Conservation (phyloP, 495 filamentous ascomycete species). For the Daldinia grandis region DNA sequence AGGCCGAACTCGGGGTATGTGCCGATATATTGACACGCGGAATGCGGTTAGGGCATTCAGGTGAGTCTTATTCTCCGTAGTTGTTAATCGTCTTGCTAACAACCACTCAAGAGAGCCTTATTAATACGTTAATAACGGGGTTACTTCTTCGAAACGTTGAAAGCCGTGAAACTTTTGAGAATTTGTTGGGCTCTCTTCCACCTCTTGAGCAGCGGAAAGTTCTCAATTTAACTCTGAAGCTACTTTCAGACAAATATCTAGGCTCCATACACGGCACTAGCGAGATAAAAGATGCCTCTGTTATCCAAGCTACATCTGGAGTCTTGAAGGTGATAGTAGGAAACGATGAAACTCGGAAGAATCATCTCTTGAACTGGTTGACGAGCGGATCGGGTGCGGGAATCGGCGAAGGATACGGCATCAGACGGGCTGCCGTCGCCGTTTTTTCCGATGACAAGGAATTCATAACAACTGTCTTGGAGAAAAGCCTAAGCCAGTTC, state of each 20-base stretch:
- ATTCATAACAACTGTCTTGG: constrained; percentile 64
- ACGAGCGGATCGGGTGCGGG: constrained; percentile 70
- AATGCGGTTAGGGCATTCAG: constrained; percentile 76
- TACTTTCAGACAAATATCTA: constrained; percentile 66
- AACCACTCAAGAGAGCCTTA: constrained; percentile 59
- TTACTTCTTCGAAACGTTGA: constrained; percentile 55
- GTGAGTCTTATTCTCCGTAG: constrained; percentile 54
- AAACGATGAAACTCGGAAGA: constrained; percentile 50
- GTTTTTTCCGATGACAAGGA: constrained; percentile 63
- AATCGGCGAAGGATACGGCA: constrained; percentile 65
- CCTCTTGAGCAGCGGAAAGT: constrained; percentile 66
- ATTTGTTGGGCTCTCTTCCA: constrained; percentile 59
- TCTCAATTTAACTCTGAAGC: constrained; percentile 64
- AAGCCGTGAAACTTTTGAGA: constrained; percentile 45
- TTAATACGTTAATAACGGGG: constrained; percentile 57
- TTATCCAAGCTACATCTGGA: constrained; percentile 59
- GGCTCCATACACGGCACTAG: constrained; percentile 42
- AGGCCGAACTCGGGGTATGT: constrained; percentile 61
- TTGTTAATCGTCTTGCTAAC: constrained; percentile 30
- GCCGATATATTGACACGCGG: constrained; percentile 70
- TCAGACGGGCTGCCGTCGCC: constrained; percentile 73
- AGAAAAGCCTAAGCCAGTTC: constrained; percentile 75
- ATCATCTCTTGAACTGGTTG: constrained; percentile 74
- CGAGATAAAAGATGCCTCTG: constrained; percentile 44
- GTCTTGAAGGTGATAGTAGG: constrained; percentile 53